Evolutionary conservation across 495 filamentous ascomycete species (phyloP).

Genomic region (Entonaema liquescens): DNA sequence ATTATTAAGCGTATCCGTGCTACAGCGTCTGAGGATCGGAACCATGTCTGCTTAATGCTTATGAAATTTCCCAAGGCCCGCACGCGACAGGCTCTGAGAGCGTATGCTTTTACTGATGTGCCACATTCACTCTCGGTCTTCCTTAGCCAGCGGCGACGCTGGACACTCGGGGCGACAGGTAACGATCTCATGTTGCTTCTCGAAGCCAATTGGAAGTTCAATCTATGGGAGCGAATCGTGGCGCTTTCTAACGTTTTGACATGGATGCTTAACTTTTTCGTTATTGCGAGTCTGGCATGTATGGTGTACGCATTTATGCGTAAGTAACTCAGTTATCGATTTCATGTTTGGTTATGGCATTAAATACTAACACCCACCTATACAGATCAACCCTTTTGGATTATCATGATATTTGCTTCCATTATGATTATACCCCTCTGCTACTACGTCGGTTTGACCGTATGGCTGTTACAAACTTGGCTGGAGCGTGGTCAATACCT

Average conservation of each 20-base stretch:
- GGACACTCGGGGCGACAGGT: conserved; percentile 44
- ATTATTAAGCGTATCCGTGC: conserved; percentile 45
- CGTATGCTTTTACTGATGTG: conserved; percentile 45
- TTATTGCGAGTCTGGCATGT: conserved; percentile 42
- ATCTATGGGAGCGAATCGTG: conserved; percentile 43
- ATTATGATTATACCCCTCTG: conserved; percentile 41
- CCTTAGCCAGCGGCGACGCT: conserved; percentile 46
- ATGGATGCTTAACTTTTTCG: conserved; percentile 44
- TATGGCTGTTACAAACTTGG: conserved; percentile 40
- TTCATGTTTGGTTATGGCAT: too few species aligned
- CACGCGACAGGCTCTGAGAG: conserved; percentile 44
- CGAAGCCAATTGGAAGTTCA: conserved; percentile 28
- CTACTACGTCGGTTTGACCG: conserved; percentile 32
- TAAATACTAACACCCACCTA: not conserved
- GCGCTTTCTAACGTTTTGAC: conserved; percentile 41
- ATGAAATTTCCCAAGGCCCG: conserved; percentile 37
- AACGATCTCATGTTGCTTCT: conserved; percentile 45
- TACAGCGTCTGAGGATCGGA: conserved; percentile 44
- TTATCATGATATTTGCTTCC: conserved; percentile 44
- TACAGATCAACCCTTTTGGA: conserved; percentile 34
- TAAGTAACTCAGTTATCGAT: conserved; percentile 11
- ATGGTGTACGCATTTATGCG: conserved; percentile 40
- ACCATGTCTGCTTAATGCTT: conserved; percentile 46
- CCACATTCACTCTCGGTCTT: conserved; percentile 44
- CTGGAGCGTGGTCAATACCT: conserved; percentile 39